Conservation (phyloP, 441 rosid species). For the Pelargonium australe region DNA sequence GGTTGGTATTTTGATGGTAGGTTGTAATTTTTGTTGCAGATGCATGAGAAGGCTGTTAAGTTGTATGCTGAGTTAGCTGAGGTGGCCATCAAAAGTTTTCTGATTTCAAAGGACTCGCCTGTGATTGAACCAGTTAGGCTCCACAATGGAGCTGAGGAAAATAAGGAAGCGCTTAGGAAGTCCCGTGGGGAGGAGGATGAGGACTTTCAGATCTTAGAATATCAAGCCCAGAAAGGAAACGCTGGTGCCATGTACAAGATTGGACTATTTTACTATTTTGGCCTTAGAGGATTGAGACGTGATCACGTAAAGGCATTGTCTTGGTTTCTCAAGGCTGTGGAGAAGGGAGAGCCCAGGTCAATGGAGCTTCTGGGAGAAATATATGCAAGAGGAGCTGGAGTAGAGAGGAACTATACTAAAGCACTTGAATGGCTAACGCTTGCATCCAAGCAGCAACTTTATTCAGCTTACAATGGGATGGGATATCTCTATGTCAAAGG, state of each 20-base stretch:
- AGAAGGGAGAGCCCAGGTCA: constrained; percentile 85
- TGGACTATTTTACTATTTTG: constrained; percentile 87
- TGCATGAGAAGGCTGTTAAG: constrained; percentile 71
- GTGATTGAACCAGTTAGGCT: constrained; percentile 88
- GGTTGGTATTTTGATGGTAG: neutral
- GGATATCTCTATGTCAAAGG: constrained; percentile 94
- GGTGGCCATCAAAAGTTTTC: constrained; percentile 84
- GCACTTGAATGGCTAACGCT: constrained; percentile 85
- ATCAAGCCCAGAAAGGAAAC: constrained; percentile 96
- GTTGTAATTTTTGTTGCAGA: constrained; percentile 39
- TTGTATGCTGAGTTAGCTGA: constrained; percentile 88
- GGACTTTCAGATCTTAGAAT: constrained; percentile 93
- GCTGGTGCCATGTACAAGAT: constrained; percentile 80
- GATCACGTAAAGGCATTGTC: constrained; percentile 76
- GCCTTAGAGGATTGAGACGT: constrained; percentile 92
- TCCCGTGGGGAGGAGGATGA: constrained; percentile 93
- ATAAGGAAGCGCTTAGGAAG: constrained; percentile 82
- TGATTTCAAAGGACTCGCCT: constrained; percentile 85
- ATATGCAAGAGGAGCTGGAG: constrained; percentile 94
- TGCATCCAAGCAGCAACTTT: constrained; percentile 70
- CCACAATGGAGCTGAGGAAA: constrained; percentile 91
- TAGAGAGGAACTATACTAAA: constrained; percentile 87
- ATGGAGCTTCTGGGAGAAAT: constrained; percentile 98
- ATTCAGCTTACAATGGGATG: constrained; percentile 88
- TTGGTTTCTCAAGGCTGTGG: constrained; percentile 86